These are phyloP conservation scores for Lachnellula subtilissima DNA, from an alignment of 2,329 filamentous ascomycete species.

Conservation along the genomic window DNA sequence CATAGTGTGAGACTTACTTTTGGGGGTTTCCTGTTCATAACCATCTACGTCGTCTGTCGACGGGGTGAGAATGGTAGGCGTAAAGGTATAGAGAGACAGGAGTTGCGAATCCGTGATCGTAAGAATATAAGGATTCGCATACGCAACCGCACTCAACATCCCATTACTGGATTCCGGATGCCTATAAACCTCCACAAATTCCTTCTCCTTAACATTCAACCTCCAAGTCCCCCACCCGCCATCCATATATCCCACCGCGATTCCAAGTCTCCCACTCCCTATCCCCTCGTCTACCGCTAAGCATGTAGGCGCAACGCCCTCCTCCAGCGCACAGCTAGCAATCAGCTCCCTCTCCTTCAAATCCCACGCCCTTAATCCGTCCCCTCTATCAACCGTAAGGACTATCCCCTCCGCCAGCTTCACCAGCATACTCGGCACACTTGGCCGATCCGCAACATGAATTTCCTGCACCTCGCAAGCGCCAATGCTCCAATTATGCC, in stretches of 20 bases:
- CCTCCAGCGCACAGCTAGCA: slow-evolving; percentile 41
- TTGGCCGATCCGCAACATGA: slow-evolving; percentile 33
- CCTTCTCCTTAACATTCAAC: slow-evolving; percentile 42
- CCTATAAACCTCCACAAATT: slow-evolving; percentile 16
- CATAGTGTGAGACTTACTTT: background rate
- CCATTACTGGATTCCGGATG: slow-evolving; percentile 28
- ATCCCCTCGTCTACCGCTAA: slow-evolving; percentile 59
- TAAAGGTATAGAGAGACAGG: slow-evolving; percentile 71
- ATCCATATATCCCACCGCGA: slow-evolving; percentile 66
- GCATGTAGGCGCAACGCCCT: slow-evolving; percentile 48
- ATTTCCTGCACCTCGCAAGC: slow-evolving; percentile 77
- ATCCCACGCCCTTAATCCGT: slow-evolving; percentile 75
- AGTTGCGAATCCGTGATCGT: slow-evolving; percentile 71
- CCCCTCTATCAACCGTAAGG: slow-evolving; percentile 65
- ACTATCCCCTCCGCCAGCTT: slow-evolving; percentile 73
- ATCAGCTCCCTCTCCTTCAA: slow-evolving; percentile 59
- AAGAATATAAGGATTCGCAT: slow-evolving; percentile 69
- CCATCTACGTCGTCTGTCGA: background rate
- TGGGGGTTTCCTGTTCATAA: background rate
- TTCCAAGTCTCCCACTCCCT: slow-evolving; percentile 45
- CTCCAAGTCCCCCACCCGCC: slow-evolving; percentile 69
- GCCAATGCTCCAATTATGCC: slow-evolving; percentile 87
- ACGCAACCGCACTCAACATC: slow-evolving; percentile 63
- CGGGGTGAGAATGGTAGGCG: slow-evolving; percentile 26
- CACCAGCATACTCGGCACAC: slow-evolving; percentile 60